Conservation (phyloP, 306 rosid genomes). For the Cyclanthera cordifolia region DNA sequence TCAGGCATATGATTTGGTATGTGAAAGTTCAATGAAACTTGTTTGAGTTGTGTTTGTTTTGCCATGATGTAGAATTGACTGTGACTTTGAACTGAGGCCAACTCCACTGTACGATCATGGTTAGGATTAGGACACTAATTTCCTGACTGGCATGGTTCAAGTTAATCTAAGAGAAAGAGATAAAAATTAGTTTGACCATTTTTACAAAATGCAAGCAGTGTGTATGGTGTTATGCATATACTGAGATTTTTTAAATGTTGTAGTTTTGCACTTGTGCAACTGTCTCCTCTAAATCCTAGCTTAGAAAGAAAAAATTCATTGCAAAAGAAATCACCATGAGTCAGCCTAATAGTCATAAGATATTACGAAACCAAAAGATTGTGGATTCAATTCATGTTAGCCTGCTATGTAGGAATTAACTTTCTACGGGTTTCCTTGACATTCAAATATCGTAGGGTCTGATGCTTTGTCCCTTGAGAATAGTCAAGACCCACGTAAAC, state of each 20-base stretch:
- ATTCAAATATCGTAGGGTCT: too few relatives aligned
- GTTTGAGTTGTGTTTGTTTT: not conserved
- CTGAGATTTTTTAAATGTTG: not conserved
- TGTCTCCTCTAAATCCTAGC: not conserved
- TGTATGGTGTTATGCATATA: not conserved
- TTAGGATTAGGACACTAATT: not conserved
- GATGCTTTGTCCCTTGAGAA: too few relatives aligned
- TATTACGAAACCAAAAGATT: too few relatives aligned
- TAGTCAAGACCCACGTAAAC: too few relatives aligned
- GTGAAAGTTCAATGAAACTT: conserved; percentile 4
- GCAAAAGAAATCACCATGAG: not conserved
- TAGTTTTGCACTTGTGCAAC: not conserved
- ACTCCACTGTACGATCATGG: not conserved
- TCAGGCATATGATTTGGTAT: conserved; percentile 96
- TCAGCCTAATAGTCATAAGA: too few relatives aligned
- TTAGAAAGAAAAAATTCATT: not conserved
- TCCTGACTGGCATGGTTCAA: not conserved
- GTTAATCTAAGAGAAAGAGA: not conserved
- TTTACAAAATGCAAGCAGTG: not conserved
- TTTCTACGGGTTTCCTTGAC: too few relatives aligned
- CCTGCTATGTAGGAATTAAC: too few relatives aligned
- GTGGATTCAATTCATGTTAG: too few relatives aligned
- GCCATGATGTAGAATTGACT: not conserved
- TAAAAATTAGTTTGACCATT: not conserved
- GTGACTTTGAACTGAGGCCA: not conserved